These are phyloP conservation scores for Solanum paucissectum DNA, from an alignment of 257 asterid genomes.

Conservation along the genomic window DNA sequence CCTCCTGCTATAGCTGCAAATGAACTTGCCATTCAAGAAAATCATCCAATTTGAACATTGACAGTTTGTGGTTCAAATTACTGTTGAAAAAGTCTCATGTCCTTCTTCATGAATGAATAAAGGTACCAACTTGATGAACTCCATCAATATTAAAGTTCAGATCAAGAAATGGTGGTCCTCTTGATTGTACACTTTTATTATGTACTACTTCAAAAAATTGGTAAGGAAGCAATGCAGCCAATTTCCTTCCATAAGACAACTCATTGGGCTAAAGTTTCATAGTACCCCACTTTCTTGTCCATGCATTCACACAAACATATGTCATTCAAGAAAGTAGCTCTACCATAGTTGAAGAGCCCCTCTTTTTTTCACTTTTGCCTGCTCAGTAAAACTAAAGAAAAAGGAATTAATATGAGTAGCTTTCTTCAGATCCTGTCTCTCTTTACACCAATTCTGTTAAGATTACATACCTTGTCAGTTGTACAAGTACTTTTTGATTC, in stretches of 20 bases:
- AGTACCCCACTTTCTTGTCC: slow-evolving; percentile 37
- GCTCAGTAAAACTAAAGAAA: neutral
- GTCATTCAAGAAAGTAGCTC: neutral
- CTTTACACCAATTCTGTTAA: neutral
- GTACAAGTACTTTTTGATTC: neutral
- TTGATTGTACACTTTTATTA: neutral
- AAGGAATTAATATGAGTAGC: neutral
- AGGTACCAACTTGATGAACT: neutral
- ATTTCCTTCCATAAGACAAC: slow-evolving; percentile 24
- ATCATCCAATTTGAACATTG: slow-evolving; percentile 24
- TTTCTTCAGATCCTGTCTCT: neutral
- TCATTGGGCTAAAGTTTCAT: slow-evolving; percentile 15
- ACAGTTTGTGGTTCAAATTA: neutral
- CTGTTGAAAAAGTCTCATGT: neutral
- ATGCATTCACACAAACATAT: slow-evolving; percentile 8
- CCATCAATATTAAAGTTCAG: neutral
- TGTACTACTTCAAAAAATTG: neutral
- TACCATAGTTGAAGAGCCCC: neutral
- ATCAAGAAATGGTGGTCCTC: neutral
- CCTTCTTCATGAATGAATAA: neutral
- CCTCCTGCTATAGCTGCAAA: slow-evolving; percentile 44
- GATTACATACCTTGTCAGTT: neutral
- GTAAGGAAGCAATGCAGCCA: slow-evolving; percentile 25
- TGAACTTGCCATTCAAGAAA: slow-evolving; percentile 33
- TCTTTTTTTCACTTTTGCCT: neutral